These are phyloP conservation scores for Epipyxis sp. DNA, from an alignment of 108 stramenopile genomes.

Conservation along the genomic window DNA sequence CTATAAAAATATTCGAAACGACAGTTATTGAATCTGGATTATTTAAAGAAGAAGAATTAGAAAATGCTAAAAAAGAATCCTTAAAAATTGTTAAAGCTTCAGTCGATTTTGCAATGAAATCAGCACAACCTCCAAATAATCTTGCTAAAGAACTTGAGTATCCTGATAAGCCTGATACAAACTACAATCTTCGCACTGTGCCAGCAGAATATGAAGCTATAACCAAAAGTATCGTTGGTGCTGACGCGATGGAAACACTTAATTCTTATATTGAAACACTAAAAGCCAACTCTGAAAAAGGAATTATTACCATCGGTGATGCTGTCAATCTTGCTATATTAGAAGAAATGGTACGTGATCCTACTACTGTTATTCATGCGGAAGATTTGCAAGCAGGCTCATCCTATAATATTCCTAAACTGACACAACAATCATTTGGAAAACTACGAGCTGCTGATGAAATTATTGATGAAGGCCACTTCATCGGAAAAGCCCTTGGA, in stretches of 20 bases:
- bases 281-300: constrained; percentile 72
- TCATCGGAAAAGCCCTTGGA: constrained; percentile 96
- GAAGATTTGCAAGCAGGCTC: constrained; percentile 97
- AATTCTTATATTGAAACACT: constrained; percentile 69
- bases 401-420: constrained; percentile 94
- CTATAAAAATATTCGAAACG: constrained; percentile 87
- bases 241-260: constrained; percentile 68
- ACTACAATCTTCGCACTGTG: constrained; percentile 78
- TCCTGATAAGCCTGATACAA: constrained; percentile 87
- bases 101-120: constrained; percentile 84
- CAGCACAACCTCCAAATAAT: constrained; percentile 72
- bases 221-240: constrained; percentile 72
- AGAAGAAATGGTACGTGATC: constrained; percentile 98
- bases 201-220: constrained; percentile 76
- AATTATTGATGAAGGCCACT: constrained; percentile 98
- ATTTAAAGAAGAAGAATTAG: constrained; percentile 82
- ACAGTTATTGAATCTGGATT: constrained; percentile 67
- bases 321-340: constrained; percentile 97
- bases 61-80: constrained; percentile 70
- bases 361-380: constrained; percentile 92
- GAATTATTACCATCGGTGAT: constrained; percentile 92
- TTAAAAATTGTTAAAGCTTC: constrained; percentile 77
- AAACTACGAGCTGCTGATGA: constrained; percentile 84
- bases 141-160: constrained; percentile 75
- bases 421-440: constrained; percentile 94